These are phyloP conservation scores for Tricharina praecox DNA, from an alignment of 495 filamentous ascomycete genomes.

Conservation along the genomic window DNA sequence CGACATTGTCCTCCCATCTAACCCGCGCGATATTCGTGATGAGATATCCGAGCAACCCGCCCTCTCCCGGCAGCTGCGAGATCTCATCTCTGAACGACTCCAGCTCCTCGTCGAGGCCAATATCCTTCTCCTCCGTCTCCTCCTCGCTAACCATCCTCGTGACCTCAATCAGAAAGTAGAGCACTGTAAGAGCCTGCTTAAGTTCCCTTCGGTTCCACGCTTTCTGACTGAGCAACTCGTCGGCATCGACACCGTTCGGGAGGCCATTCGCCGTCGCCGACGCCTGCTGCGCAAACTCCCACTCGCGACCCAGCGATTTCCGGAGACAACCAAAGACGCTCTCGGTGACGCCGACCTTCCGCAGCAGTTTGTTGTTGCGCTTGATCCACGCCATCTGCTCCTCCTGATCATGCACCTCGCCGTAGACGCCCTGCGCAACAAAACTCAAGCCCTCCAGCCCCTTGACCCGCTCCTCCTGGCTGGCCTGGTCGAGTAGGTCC, in stretches of 20 bases:
- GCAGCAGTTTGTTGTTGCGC: conserved; percentile 41
- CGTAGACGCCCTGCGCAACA: conserved; percentile 37
- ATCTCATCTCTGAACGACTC: conserved; percentile 22
- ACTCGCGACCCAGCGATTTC: conserved; percentile 22
- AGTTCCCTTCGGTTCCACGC: conserved; percentile 34
- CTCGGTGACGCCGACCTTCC: conserved; percentile 42
- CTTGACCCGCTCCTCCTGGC: conserved; percentile 40
- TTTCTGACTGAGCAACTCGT: conserved; percentile 24
- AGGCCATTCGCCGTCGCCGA: neutral
- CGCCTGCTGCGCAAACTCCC: conserved; percentile 13
- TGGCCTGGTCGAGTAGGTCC: conserved; percentile 31
- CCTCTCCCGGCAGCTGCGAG: conserved; percentile 34
- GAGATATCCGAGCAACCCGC: conserved; percentile 49
- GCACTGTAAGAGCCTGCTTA: conserved; percentile 43
- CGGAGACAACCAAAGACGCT: conserved; percentile 44
- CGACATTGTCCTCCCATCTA: conserved; percentile 62
- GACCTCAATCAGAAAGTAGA: conserved; percentile 60
- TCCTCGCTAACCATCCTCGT: conserved; percentile 31
- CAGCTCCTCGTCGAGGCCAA: conserved; percentile 15
- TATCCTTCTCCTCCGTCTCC: conserved; percentile 1
- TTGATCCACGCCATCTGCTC: conserved; percentile 56
- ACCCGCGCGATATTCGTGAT: conserved; percentile 57
- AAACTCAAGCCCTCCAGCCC: conserved; percentile 64
- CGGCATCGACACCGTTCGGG: conserved; percentile 13
- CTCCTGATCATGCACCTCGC: conserved; percentile 35